Evolutionary conservation across 148 eudicot genomes (phyloP).

Genomic region (Cornus controversa): DNA sequence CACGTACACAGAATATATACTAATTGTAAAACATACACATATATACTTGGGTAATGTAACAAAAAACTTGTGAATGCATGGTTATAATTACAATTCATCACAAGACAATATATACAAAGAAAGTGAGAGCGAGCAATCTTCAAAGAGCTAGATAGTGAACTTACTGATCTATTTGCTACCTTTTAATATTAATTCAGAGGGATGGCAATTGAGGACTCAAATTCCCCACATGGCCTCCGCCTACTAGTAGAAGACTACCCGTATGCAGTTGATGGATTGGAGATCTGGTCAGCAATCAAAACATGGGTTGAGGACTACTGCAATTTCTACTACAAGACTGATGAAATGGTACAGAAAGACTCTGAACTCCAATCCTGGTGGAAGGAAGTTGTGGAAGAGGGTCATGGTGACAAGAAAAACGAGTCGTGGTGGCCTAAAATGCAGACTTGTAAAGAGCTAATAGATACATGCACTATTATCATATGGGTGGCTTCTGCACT

Average conservation of each 20-base stretch:
- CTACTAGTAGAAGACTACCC: conserved; percentile 33
- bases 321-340: conserved; percentile 22
- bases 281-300: conserved; percentile 34
- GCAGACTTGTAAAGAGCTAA: conserved; percentile 15
- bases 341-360: conserved; percentile 12
- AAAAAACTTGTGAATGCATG: no score
- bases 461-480: conserved; percentile 21
- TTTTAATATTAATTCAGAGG: conserved; percentile 19
- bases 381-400: conserved; percentile 21
- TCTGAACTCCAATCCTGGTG: conserved; percentile 33
- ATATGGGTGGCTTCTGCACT: conserved; percentile 33
- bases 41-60: no score
- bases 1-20: no score
- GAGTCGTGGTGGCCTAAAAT: conserved; percentile 36
- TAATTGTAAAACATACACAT: no score
- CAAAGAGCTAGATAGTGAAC: background rate
- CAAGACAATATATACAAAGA: no score
- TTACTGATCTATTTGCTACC: background rate
- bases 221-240: conserved; percentile 19
- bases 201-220: conserved; percentile 28
- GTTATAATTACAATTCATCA: no score
- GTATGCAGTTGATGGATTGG: conserved; percentile 28
- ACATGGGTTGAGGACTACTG: conserved; percentile 30
- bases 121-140: no score
- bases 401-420: conserved; percentile 27